Percentiles rank a stretch among this genome's conserved stretches.
Conservation (phyloP, 768 basidiomycete species). For the Russula sp. region DNA sequence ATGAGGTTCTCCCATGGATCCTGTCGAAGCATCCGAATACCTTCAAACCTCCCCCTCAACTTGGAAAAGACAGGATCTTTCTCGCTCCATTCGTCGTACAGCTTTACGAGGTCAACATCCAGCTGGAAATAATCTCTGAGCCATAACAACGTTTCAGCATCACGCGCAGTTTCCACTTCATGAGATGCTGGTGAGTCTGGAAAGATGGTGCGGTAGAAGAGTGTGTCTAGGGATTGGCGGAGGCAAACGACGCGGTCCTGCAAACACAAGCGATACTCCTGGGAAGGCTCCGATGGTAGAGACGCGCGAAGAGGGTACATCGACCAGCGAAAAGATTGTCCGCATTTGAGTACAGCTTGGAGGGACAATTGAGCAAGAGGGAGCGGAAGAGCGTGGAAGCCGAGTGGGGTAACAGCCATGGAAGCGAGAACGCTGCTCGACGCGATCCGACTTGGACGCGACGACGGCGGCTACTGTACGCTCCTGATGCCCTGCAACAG, state of each 20-base stretch:
- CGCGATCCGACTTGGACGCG: neutral
- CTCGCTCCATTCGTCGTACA: constrained; percentile 75
- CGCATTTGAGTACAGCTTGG: constrained; percentile 72
- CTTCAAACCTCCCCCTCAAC: constrained; percentile 62
- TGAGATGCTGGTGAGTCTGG: constrained; percentile 44
- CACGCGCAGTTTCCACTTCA: constrained; percentile 39
- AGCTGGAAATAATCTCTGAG: constrained; percentile 89
- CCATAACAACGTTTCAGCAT: constrained; percentile 71
- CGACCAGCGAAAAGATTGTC: constrained; percentile 86
- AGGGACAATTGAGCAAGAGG: constrained; percentile 71
- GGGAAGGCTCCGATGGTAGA: constrained; percentile 32
- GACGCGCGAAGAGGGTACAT: constrained; percentile 42
- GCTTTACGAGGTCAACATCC: constrained; percentile 59
- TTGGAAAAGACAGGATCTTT: constrained; percentile 73
- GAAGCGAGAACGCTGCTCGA: neutral
- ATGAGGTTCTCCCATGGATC: constrained; percentile 96
- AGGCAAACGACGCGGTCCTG: constrained; percentile 82
- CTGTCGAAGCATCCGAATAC: constrained; percentile 85
- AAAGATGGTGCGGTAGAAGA: constrained; percentile 72
- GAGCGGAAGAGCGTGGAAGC: constrained; percentile 60
- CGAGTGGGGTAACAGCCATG: constrained; percentile 32
- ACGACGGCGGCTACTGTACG: neutral
- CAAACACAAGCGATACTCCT: constrained; percentile 79
- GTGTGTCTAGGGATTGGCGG: constrained; percentile 59
- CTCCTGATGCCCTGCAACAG: constrained; percentile 43